Percentiles rank a stretch among this genome's conserved stretches.
phyloP scores from a whole-genome alignment of 2,329 filamentous ascomycete species.

The Trichoderma pleuroti region DNA sequence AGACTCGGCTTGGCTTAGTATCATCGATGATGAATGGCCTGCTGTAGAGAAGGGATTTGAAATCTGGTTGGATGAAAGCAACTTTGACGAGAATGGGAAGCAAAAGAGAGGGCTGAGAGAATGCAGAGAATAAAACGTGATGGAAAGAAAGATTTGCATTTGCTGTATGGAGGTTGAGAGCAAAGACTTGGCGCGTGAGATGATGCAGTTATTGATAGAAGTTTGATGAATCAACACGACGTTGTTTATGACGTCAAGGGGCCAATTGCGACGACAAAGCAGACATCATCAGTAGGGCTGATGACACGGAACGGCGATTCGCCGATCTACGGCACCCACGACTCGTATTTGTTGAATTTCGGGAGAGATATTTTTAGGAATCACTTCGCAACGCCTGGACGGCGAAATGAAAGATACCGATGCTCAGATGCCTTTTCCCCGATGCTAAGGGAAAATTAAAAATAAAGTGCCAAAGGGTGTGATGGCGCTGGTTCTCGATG shows the following conservation, averaged over 20 bases:
- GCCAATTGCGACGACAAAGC: not conserved
- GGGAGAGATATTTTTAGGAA: not conserved
- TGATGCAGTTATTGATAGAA: not conserved
- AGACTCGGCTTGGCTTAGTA: slow-evolving; percentile 59
- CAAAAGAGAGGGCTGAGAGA: slow-evolving; percentile 47
- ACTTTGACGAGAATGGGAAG: slow-evolving; percentile 53
- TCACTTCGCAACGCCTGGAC: not conserved
- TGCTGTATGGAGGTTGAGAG: not conserved
- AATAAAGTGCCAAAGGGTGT: not conserved
- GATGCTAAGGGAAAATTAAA: not conserved
- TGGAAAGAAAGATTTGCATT: not conserved
- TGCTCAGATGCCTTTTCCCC: not conserved
- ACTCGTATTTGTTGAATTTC: not conserved
- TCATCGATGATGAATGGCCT: slow-evolving; percentile 58
- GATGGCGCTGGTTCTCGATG: not conserved
- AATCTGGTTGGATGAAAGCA: slow-evolving; percentile 50
- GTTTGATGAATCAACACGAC: not conserved
- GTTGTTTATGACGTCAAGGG: not conserved
- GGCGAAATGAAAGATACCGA: not conserved
- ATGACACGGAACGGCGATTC: not conserved
- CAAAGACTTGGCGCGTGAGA: not conserved
- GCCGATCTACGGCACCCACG: not conserved
- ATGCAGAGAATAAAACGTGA: slow-evolving; percentile 19
- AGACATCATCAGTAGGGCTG: not conserved
- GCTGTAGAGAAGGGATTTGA: slow-evolving; percentile 44